phyloP scores from a whole-genome alignment of 1,284 basidiomycete genomes.

The Filobasidium uniguttulatum region DNA sequence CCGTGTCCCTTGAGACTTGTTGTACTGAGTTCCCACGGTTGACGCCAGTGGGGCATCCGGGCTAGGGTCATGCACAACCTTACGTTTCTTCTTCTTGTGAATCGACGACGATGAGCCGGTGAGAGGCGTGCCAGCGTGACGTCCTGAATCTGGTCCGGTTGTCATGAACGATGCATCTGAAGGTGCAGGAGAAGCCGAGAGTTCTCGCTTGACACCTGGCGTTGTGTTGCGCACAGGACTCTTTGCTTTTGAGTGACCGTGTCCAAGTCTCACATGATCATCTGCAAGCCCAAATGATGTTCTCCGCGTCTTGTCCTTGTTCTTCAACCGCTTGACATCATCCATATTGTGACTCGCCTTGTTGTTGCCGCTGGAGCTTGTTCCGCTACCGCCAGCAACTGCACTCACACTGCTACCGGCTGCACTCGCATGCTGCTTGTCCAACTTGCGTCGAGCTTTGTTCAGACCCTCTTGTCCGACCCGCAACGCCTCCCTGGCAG shows the following conservation, averaged over 20 bases:
- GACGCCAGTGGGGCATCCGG: background rate
- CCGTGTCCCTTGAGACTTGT: background rate
- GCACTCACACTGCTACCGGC: too few species aligned
- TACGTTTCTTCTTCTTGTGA: slow-evolving; percentile 13
- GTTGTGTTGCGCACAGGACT: slow-evolving; percentile 1
- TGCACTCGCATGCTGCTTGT: background rate
- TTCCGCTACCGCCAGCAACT: background rate
- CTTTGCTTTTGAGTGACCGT: background rate
- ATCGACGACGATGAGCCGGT: background rate
- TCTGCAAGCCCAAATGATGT: too few species aligned
- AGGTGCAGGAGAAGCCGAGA: background rate
- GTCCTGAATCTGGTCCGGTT: background rate
- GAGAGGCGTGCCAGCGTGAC: background rate
- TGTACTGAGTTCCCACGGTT: background rate
- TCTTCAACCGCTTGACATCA: slow-evolving; percentile 1
- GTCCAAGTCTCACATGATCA: too few species aligned
- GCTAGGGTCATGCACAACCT: slow-evolving; percentile 6
- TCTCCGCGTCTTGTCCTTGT: slow-evolving; percentile 1
- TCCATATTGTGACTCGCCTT: background rate
- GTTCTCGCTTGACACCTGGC: slow-evolving; percentile 8
- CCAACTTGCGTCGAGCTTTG: background rate
- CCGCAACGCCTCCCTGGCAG: slow-evolving; percentile 2
- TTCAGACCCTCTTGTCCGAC: slow-evolving; percentile 1
- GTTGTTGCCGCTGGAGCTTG: background rate
- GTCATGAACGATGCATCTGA: slow-evolving; percentile 1